These are phyloP conservation scores for Gossypium longicalyx DNA, from an alignment of 345 rosid species.

Conservation along the genomic window DNA sequence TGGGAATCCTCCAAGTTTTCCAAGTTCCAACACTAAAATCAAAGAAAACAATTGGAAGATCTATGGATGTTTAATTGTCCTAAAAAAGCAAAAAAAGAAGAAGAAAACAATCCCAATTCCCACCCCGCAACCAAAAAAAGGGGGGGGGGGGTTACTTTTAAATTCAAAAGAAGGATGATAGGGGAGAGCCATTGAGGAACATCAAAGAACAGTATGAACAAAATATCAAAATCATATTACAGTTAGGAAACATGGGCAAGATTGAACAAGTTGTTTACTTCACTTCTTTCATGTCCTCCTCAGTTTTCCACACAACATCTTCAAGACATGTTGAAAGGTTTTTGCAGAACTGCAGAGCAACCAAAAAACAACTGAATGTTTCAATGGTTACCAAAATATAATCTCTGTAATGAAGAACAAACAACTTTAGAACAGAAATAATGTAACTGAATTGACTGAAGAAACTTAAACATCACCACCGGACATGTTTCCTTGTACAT, in stretches of 20 bases:
- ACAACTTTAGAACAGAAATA: neutral
- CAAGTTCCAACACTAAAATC: constrained; percentile 33
- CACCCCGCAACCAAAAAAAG: no score
- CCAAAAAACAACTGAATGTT: neutral
- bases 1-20: constrained; percentile 26
- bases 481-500: neutral
- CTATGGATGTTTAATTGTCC: constrained; percentile 1
- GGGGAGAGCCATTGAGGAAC: constrained; percentile 17
- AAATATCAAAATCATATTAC: neutral
- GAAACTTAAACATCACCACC: neutral
- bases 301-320: constrained; percentile 91
- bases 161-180: constrained; percentile 29
- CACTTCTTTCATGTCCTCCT: constrained; percentile 61
- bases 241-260: constrained; percentile 6
- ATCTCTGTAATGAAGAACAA: neutral
- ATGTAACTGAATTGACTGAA: neutral
- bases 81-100: neutral
- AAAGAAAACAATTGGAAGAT: constrained; percentile 27
- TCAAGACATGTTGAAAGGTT: constrained; percentile 72
- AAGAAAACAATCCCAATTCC: neutral
- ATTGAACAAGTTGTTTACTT: constrained; percentile 13
- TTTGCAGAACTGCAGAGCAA: constrained; percentile 71
- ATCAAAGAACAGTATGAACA: neutral
- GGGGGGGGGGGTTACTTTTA: no score
- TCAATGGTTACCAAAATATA: neutral